A percentile compares a stretch with the other conserved stretches of the same genome.
These are phyloP conservation scores for Letharia lupina DNA, from an alignment of 495 filamentous ascomycete species.

Conservation along the genomic window DNA sequence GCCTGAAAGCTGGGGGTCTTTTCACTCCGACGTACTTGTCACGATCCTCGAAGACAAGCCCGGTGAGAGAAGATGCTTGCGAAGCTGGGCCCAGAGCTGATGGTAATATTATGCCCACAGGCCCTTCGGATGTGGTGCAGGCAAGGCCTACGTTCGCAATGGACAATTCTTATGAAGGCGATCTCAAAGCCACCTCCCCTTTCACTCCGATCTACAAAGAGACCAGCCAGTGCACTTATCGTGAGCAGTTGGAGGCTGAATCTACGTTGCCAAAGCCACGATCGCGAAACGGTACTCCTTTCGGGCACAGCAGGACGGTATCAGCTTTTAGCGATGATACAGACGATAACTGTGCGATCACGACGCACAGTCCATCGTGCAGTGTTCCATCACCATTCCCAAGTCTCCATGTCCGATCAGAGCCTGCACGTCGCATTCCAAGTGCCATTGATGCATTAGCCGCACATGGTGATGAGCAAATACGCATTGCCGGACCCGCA, in stretches of 20 bases:
- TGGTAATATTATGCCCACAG: neutral
- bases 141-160: neutral
- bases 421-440: neutral
- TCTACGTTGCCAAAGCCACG: neutral
- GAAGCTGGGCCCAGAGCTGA: neutral
- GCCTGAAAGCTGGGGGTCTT: neutral
- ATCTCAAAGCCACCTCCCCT: neutral
- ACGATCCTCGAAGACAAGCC: neutral
- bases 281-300: neutral
- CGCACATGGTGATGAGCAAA: neutral
- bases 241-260: neutral
- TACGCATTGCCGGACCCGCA: neutral
- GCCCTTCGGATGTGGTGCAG: neutral
- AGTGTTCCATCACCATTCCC: neutral
- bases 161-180: neutral
- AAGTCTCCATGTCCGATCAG: conserved; percentile 2
- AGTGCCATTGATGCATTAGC: neutral
- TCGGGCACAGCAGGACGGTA: neutral
- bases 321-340: neutral
- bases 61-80: neutral
- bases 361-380: neutral
- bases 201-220: neutral
- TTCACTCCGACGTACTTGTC: neutral
- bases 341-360: conserved; percentile 4
- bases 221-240: neutral